Percentiles rank a stretch among this genome's conserved stretches.
Evolutionary conservation across 352 stramenopile genomes (phyloP).

Genomic region (Globisporangium viniferum): DNA sequence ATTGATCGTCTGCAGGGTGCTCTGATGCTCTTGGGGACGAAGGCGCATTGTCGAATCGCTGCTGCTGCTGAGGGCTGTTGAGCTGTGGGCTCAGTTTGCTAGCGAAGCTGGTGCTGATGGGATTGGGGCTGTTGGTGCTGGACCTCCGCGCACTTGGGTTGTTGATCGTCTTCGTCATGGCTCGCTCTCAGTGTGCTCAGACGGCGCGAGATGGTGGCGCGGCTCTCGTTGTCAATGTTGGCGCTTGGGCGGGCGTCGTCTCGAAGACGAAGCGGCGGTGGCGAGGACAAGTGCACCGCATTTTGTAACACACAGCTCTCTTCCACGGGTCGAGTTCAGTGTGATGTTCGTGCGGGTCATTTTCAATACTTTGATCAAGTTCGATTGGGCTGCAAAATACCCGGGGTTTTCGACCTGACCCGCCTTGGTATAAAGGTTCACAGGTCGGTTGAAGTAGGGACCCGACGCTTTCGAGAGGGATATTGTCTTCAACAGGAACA

Average conservation of each 20-base stretch:
- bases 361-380: neutral
- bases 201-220: neutral
- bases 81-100: conserved; percentile 3
- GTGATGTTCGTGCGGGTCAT: neutral
- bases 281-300: neutral
- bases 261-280: conserved; percentile 6
- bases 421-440: neutral
- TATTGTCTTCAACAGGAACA: neutral
- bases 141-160: neutral
- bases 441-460: neutral
- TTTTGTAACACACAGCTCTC: conserved; percentile 1
- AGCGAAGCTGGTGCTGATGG: neutral
- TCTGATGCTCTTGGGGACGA: neutral
- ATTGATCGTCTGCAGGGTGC: neutral
- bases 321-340: neutral
- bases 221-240: neutral
- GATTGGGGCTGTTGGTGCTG: conserved; percentile 4
- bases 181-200: neutral
- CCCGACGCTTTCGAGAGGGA: neutral
- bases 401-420: neutral
- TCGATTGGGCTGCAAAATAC: neutral
- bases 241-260: neutral
- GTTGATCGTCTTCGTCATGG: conserved; percentile 11
- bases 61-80: neutral
- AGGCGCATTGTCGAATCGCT: neutral